Base-by-base conservation (phyloP, 805 yeast genomes). In the Ogataea ramenticola region DNA sequence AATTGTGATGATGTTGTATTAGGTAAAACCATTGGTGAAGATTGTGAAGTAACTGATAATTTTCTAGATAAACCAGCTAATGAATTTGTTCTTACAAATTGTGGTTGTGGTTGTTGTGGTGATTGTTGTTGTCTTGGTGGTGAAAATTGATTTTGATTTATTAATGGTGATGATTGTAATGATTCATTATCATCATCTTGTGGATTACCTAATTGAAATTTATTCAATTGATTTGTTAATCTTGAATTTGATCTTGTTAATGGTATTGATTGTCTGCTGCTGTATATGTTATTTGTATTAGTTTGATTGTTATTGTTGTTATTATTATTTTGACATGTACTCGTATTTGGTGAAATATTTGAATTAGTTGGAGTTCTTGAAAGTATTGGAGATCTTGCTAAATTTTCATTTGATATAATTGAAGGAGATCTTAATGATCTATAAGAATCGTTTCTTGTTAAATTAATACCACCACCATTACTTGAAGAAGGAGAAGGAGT, bases 401-500 rank as follows among this genome's bases (percentile, higher is more conserved):
- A 16, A 14, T 24, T 9, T 16, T 4, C 12, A 20, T 7, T 14
- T n/a, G 32, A 26, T 8, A 4, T 14, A 29, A 29, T 29, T 14
- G 32, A 29, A 29, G 32, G 32, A 29, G 32, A 29, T 29, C 32
- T 29, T 20, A 20, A 16, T 6, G 17, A 15, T 14, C n/a, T 20
- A 20, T 20, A 3, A 7, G 37, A 35, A 22, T 36, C 22, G 6
- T 20, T 38, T 29, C 32, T 29, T 14, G 32, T 11, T 29, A 29
- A 29, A 29, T 29, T 29, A 29, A 24, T 10, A 24, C 27, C 27
- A 11, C n/a, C n/a, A n/a, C n/a, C n/a, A n/a, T 11, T 24, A 12
- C 40, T 8, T 7, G 50, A 45, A 35, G 38, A 42, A 3, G 62
- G 30, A 1, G 75, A 65, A 16, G 70, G 48, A 1, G 75, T 64